Percentiles rank a stretch among this genome's conserved stretches.
Conservation (phyloP, 2,329 filamentous ascomycete species). For the Apiospora sp. region DNA sequence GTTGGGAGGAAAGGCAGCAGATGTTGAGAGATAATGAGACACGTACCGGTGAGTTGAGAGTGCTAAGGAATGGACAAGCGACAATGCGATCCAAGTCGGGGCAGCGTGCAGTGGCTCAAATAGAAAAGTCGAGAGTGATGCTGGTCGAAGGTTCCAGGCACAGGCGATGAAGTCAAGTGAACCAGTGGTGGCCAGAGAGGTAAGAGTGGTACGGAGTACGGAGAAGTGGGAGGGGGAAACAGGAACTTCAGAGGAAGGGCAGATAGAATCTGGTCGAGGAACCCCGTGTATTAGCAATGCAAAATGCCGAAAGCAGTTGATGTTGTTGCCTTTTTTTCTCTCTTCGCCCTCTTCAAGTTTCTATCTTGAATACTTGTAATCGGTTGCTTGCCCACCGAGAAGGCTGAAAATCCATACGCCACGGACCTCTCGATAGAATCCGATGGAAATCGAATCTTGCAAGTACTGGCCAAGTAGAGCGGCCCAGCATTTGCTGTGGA, state of each 20-base stretch:
- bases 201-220: background rate
- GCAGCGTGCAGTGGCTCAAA: conserved; percentile 10
- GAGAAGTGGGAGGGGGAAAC: conserved; percentile 13
- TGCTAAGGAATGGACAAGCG: conserved; percentile 12
- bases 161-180: conserved; percentile 16
- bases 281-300: conserved; percentile 17
- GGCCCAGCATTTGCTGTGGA: background rate
- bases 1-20: background rate
- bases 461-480: conserved; percentile 33
- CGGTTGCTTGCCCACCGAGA: conserved; percentile 26
- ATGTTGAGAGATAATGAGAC: background rate
- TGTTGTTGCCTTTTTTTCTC: conserved; percentile 17
- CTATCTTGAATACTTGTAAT: conserved; percentile 23
- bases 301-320: conserved; percentile 19
- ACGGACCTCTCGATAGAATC: conserved; percentile 43
- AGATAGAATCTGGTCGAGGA: conserved; percentile 14
- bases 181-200: conserved; percentile 7
- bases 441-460: conserved; percentile 39
- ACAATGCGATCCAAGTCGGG: background rate
- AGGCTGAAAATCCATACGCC: conserved; percentile 43
- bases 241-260: conserved; percentile 18
- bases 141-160: conserved; percentile 28
- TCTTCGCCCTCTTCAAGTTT: conserved; percentile 17
- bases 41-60: conserved; percentile 3
- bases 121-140: conserved; percentile 12